A percentile compares a stretch with the other conserved stretches of the same genome.
Evolutionary conservation across 495 filamentous ascomycete genomes (phyloP).

Genomic region (Articulospora tetracladia): DNA sequence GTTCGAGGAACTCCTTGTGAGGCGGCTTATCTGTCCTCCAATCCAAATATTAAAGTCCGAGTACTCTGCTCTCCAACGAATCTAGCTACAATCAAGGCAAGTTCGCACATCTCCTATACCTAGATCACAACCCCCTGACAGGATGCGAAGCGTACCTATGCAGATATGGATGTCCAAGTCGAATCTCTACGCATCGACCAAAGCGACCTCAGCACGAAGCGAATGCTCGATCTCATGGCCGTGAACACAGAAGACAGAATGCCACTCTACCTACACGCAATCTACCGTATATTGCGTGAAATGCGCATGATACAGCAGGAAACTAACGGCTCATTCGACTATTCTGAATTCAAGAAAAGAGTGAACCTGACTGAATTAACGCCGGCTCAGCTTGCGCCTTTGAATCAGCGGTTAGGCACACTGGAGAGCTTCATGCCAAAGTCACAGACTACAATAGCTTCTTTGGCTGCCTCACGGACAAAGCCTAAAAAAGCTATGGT

Average conservation of each 20-base stretch:
- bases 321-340: conserved; percentile 41
- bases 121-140: background rate
- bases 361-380: conserved; percentile 36
- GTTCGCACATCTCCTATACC: conserved; percentile 23
- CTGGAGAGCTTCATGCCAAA: conserved; percentile 53
- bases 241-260: conserved; percentile 42
- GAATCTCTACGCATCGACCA: conserved; percentile 53
- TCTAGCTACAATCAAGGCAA: conserved; percentile 39
- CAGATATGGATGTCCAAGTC: conserved; percentile 40
- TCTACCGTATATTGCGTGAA: conserved; percentile 56
- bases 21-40: conserved; percentile 59
- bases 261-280: conserved; percentile 61
- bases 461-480: conserved; percentile 24
- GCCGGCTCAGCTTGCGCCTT: conserved; percentile 40
- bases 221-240: conserved; percentile 68
- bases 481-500: background rate
- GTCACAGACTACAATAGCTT: conserved; percentile 14
- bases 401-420: conserved; percentile 52
- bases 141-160: conserved; percentile 27
- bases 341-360: conserved; percentile 40
- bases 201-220: conserved; percentile 54
- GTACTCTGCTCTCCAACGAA: conserved; percentile 65
- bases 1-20: conserved; percentile 58
- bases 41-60: conserved; percentile 48
- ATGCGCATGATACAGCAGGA: conserved; percentile 47